Percentiles rank a stretch among this genome's conserved stretches.
Conservation (phyloP, 2,329 filamentous ascomycete species). For the Alternaria brassicicola region DNA sequence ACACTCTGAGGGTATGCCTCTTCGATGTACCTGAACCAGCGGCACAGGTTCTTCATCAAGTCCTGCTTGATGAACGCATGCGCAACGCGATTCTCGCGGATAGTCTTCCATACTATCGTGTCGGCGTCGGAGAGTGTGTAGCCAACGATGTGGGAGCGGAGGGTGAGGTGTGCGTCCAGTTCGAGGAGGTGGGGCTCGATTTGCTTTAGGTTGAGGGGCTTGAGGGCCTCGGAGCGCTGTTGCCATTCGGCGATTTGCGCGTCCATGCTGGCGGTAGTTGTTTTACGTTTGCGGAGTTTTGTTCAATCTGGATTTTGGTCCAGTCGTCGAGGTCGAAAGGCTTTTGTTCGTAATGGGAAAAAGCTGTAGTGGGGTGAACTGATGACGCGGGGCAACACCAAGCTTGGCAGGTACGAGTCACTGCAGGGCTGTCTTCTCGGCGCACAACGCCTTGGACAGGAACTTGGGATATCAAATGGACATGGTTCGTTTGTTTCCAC, state of each 20-base stretch:
- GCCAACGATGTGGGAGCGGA: constrained; percentile 84
- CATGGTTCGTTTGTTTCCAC: background rate
- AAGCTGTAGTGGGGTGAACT: constrained; percentile 7
- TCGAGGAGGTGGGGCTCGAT: constrained; percentile 75
- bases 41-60: constrained; percentile 73
- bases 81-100: constrained; percentile 84
- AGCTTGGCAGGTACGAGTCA: constrained; percentile 15
- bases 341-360: background rate
- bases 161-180: constrained; percentile 84
- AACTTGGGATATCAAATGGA: background rate
- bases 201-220: constrained; percentile 76
- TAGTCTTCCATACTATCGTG: constrained; percentile 79
- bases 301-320: background rate
- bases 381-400: constrained; percentile 7
- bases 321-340: background rate
- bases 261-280: constrained; percentile 33
- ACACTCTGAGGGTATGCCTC: constrained; percentile 78
- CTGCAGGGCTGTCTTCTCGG: background rate
- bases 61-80: constrained; percentile 81
- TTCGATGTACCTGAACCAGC: constrained; percentile 90
- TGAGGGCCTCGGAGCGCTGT: constrained; percentile 58
- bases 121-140: constrained; percentile 80
- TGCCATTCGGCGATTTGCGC: constrained; percentile 61
- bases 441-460: background rate
- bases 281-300: background rate